Percentiles rank a stretch among this genome's conserved stretches.
Conservation (phyloP, 352 stramenopile species). For the Pythium biforme region DNA sequence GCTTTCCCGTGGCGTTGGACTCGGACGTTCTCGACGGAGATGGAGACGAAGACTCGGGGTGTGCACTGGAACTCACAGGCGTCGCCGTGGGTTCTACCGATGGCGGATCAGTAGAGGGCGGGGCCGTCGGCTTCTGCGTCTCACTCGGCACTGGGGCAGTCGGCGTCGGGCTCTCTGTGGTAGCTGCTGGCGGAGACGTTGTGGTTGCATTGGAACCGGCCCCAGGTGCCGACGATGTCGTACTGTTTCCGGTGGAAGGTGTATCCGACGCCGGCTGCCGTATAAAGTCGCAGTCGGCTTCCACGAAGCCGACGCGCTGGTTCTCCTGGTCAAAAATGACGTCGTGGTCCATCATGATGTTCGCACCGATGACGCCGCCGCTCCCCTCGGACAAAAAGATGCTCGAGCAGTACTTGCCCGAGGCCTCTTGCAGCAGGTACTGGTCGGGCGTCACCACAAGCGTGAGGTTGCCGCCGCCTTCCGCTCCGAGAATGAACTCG, state of each 20-base stretch:
- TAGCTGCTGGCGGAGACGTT: background rate
- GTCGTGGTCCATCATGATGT: conserved; percentile 81
- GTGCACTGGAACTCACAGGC: background rate
- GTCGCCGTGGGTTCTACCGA: conserved; percentile 5
- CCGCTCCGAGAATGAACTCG: conserved; percentile 64
- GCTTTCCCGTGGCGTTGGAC: background rate
- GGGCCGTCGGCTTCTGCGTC: conserved; percentile 6
- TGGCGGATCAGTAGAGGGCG: conserved; percentile 8
- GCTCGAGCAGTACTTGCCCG: conserved; percentile 53
- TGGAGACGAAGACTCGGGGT: background rate
- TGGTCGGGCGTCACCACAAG: conserved; percentile 59
- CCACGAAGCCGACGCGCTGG: conserved; percentile 76
- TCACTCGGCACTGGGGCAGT: conserved; percentile 7
- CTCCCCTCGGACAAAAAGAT: conserved; percentile 70
- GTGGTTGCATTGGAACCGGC: background rate
- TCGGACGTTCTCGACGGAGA: background rate
- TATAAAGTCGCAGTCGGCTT: conserved; percentile 53
- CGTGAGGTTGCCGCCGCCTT: conserved; percentile 54
- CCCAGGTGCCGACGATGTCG: conserved; percentile 4
- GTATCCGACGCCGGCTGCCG: conserved; percentile 3
- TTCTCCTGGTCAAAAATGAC: conserved; percentile 78
- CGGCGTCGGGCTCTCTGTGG: background rate
- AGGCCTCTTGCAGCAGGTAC: conserved; percentile 51
- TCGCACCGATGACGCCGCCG: conserved; percentile 79
- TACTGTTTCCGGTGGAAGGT: background rate